Evolutionary conservation across 2,329 filamentous ascomycete genomes (phyloP).

Genomic region (Aspergillus persii): DNA sequence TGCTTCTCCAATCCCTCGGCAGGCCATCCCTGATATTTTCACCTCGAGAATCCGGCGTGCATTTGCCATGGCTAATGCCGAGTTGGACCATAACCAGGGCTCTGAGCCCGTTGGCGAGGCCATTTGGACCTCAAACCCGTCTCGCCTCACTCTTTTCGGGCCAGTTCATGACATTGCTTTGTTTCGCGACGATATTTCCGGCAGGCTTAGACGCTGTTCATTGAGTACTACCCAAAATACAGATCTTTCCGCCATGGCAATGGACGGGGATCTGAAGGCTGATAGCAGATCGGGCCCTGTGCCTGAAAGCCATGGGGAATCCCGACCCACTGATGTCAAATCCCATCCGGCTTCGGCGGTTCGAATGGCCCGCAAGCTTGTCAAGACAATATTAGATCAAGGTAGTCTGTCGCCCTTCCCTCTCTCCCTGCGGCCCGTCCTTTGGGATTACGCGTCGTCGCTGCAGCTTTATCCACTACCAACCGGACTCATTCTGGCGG

Average conservation of each 20-base stretch:
- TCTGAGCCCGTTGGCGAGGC: conserved; percentile 64
- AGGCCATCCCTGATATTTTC: conserved; percentile 77
- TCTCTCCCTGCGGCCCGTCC: conserved; percentile 71
- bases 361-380: conserved; percentile 67
- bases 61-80: conserved; percentile 74
- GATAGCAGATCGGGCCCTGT: conserved; percentile 20
- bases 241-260: conserved; percentile 19
- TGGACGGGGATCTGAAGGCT: conserved; percentile 26
- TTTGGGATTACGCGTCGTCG: conserved; percentile 81
- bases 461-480: conserved; percentile 86
- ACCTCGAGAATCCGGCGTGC: conserved; percentile 80
- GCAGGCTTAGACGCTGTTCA: conserved; percentile 72
- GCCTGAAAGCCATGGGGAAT: conserved; percentile 29
- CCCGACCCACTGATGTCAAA: conserved; percentile 16
- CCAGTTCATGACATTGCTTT: conserved; percentile 83
- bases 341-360: conserved; percentile 25
- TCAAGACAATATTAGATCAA: conserved; percentile 90
- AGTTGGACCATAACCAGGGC: conserved; percentile 54
- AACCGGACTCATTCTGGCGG: conserved; percentile 76
- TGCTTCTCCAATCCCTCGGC: conserved; percentile 46
- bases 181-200: conserved; percentile 81
- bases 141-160: conserved; percentile 79
- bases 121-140: conserved; percentile 86
- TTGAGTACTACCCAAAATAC: conserved; percentile 61
- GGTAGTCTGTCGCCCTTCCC: conserved; percentile 85